Evolutionary conservation across 2,329 filamentous ascomycete genomes (phyloP).

Genomic region (Sporothrix brunneoviolacea): DNA sequence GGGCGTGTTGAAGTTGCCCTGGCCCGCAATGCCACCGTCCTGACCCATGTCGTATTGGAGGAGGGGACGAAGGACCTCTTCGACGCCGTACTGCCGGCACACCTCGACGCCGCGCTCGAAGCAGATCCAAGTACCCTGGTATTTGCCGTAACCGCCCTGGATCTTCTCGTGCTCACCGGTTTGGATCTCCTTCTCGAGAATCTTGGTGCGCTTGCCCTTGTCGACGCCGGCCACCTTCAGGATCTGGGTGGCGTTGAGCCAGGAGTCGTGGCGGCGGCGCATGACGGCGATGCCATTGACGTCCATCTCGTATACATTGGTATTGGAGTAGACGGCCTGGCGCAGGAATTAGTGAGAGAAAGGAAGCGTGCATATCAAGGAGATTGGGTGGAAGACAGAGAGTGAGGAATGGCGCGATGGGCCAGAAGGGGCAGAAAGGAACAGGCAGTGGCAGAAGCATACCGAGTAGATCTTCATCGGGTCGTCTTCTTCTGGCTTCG

Average conservation of each 20-base stretch:
- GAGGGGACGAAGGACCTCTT: constrained; percentile 67
- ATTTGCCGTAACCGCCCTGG: constrained; percentile 96
- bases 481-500: constrained; percentile 31
- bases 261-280: constrained; percentile 89
- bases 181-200: constrained; percentile 94
- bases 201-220: constrained; percentile 96
- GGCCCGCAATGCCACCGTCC: constrained; percentile 64
- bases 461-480: constrained; percentile 58
- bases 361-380: no score
- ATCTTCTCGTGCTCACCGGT: constrained; percentile 97
- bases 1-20: constrained; percentile 79
- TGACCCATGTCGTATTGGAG: constrained; percentile 75
- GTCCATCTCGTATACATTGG: constrained; percentile 98
- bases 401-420: no score
- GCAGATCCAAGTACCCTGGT: constrained; percentile 97
- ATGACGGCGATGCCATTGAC: constrained; percentile 90
- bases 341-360: no score
- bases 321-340: constrained; percentile 82
- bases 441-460: no score
- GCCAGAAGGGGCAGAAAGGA: no score
- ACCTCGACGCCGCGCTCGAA: constrained; percentile 90
- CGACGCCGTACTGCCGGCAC: constrained; percentile 72
- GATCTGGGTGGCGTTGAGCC: constrained; percentile 97
- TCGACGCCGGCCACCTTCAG: constrained; percentile 95
- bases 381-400: neutral